Base-by-base conservation (phyloP, 2,329 filamentous ascomycete genomes). In the Cytospora piceae region DNA sequence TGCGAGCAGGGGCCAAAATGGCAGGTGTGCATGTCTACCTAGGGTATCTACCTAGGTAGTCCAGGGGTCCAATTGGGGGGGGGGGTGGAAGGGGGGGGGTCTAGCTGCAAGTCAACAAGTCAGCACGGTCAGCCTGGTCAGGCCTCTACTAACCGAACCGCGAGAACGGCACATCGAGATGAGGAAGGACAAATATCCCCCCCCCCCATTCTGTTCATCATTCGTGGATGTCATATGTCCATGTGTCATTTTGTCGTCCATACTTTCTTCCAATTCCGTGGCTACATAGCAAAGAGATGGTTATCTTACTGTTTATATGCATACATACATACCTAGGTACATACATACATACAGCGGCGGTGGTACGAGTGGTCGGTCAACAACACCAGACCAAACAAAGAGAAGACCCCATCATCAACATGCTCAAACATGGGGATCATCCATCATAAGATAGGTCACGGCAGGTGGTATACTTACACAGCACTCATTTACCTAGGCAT, bases 1-100 rank as follows among this genome's bases (percentile, higher is more conserved):
- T 32, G 31, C 31, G 11, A 37, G n/a, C n/a, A n/a, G n/a, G n/a
- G n/a, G n/a, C n/a, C n/a, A n/a, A n/a, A n/a, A n/a, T n/a, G n/a
- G n/a, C 32, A 34, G 32, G 9, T 2, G 32, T 34, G 32, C 32
- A 34, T 34, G 2, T 34, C 32, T 34, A 14, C 8, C n/a, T n/a
- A n/a, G n/a, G n/a, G 8, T 34, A 11, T 34, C 8, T 34, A 61
- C 32, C 54, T 49, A 61, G 59, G 59, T 29, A 61, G 34, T 46
- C 51, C 58, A 24, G 49, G 49, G 59, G 32, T 42, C 37, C 34
- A 42, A 29, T 20, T 37, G 34, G 51, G 27, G 32, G 34, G 58
- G 49, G 55, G 32, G 52, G 51, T n/a, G n/a, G n/a, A n/a, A n/a
- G 29, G 52, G 60, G 60, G 60, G 42, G 34, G 46, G 52, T 52